Evolutionary conservation across 2,329 filamentous ascomycete genomes (phyloP).

Genomic region (Colletotrichum cereale): DNA sequence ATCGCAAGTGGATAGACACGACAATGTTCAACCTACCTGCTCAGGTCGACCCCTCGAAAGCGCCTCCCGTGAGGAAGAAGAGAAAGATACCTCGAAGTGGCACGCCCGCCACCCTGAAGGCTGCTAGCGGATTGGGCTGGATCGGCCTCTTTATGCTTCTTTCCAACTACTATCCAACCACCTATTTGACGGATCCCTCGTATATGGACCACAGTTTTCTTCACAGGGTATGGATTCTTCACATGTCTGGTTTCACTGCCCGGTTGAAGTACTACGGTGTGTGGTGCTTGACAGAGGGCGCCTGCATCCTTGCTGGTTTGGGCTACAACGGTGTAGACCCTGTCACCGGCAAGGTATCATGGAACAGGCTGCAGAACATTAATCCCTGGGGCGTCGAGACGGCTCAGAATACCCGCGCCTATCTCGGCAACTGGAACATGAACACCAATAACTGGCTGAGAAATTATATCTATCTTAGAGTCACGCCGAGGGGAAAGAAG

Average conservation of each 20-base stretch:
- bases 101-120: conserved; percentile 85
- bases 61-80: conserved; percentile 87
- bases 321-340: conserved; percentile 95
- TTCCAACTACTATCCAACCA: conserved; percentile 73
- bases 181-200: conserved; percentile 72
- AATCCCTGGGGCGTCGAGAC: conserved; percentile 86
- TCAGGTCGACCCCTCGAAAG: conserved; percentile 85
- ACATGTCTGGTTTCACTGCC: conserved; percentile 85
- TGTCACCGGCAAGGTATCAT: conserved; percentile 85
- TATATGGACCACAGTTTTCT: conserved; percentile 78
- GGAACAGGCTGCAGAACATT: conserved; percentile 91
- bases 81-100: conserved; percentile 93
- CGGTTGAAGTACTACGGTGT: conserved; percentile 97
- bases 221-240: conserved; percentile 80
- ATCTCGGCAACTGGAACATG: conserved; percentile 96
- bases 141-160: conserved; percentile 83
- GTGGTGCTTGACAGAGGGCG: conserved; percentile 92
- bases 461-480: conserved; percentile 95
- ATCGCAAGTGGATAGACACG: conserved; percentile 91
- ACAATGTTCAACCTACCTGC: conserved; percentile 92
- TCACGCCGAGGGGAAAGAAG: conserved; percentile 95
- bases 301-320: conserved; percentile 92
- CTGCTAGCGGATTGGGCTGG: conserved; percentile 80
- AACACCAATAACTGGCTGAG: conserved; percentile 98
- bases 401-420: conserved; percentile 93